Percentiles rank a stretch among this genome's conserved stretches.
Conservation (phyloP, 306 rosid species). For the Clitoria ternatea region DNA sequence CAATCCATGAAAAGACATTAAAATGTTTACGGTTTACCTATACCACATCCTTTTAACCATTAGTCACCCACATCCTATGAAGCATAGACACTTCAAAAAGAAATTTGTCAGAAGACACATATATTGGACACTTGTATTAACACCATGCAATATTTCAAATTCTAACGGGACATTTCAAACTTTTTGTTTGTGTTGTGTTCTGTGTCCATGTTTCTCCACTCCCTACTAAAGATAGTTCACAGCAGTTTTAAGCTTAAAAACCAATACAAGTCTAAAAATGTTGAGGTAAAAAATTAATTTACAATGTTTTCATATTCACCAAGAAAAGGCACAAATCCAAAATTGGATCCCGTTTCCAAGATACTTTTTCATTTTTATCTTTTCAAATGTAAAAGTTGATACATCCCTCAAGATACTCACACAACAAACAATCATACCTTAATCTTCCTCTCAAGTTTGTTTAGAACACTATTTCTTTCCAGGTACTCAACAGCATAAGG, state of each 20-base stretch:
- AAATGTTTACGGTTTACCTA: too few relatives aligned
- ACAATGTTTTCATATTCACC: background rate
- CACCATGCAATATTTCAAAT: slow-evolving; percentile 7
- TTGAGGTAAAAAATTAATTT: background rate
- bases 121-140: background rate
- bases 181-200: background rate
- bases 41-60: background rate
- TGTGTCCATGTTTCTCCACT: background rate
- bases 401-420: background rate
- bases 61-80: background rate
- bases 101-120: background rate
- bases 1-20: slow-evolving; percentile 8
- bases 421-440: slow-evolving; percentile 48
- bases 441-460: slow-evolving; percentile 86
- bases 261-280: background rate
- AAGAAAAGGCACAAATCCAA: slow-evolving; percentile 12
- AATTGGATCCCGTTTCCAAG: slow-evolving; percentile 1
- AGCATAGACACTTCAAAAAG: background rate
- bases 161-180: background rate
- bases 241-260: background rate
- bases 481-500: slow-evolving; percentile 79
- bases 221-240: background rate
- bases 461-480: slow-evolving; percentile 75
- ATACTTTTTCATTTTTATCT: slow-evolving; percentile 2
- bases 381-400: background rate